Evolutionary conservation across 2,329 filamentous ascomycete genomes (phyloP).

Genomic region (Dendryphion nanum): DNA sequence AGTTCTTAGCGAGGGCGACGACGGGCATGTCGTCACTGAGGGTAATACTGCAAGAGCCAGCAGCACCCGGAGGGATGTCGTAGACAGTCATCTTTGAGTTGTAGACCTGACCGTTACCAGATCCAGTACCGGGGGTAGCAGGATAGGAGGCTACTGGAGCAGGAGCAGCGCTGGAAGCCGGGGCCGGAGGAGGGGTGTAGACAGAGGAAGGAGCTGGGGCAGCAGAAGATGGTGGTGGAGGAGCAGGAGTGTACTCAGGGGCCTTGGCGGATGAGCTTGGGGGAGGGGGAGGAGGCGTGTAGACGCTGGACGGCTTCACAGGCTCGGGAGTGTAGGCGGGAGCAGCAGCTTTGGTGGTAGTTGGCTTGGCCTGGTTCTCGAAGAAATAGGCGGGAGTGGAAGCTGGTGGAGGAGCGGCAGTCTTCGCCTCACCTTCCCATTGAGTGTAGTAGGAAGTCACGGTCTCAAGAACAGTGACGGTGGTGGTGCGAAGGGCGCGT

Average conservation of each 20-base stretch:
- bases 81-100: conserved; percentile 38
- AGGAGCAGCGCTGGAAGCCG: conserved; percentile 4
- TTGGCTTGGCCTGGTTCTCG: conserved; percentile 16
- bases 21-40: conserved; percentile 21
- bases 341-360: conserved; percentile 5
- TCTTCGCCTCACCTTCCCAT: conserved; percentile 22
- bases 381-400: conserved; percentile 18
- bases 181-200: neutral
- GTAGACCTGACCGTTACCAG: too few species aligned
- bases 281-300: conserved; percentile 6
- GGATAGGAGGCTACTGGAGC: conserved; percentile 7
- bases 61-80: conserved; percentile 21
- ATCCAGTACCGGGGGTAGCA: conserved; percentile 6
- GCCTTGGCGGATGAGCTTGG: conserved; percentile 1
- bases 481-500: conserved; percentile 35
- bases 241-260: conserved; percentile 3
- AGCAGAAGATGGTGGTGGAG: neutral
- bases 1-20: conserved; percentile 27
- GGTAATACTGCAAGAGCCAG: conserved; percentile 29
- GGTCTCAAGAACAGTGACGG: conserved; percentile 32
- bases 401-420: conserved; percentile 6
- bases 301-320: conserved; percentile 1
- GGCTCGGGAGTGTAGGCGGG: conserved; percentile 4
- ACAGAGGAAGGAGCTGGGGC: conserved; percentile 5
- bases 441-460: conserved; percentile 36